These are phyloP conservation scores for Rauvolfia tetraphylla DNA, from an alignment of 257 asterid species.

Conservation along the genomic window DNA sequence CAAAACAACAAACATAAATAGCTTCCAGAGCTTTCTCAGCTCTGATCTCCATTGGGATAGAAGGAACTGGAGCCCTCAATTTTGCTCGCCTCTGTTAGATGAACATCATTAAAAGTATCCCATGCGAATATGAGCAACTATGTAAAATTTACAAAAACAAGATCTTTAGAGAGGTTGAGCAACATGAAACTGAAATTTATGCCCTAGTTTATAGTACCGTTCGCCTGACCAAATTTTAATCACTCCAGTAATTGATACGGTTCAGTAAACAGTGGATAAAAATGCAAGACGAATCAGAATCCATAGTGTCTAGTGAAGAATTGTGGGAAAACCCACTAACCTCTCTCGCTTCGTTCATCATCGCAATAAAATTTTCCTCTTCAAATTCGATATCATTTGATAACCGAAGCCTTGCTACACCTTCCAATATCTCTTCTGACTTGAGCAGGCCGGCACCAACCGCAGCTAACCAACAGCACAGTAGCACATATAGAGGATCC, in stretches of 20 bases:
- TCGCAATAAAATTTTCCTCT: slow-evolving; percentile 74
- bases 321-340: slow-evolving; percentile 28
- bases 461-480: slow-evolving; percentile 94
- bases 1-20: slow-evolving; percentile 66
- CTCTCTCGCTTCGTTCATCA: slow-evolving; percentile 89
- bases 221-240: neutral
- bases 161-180: neutral
- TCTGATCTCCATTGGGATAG: slow-evolving; percentile 71
- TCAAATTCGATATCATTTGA: slow-evolving; percentile 90
- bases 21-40: slow-evolving; percentile 97
- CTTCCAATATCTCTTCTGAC: slow-evolving; percentile 92
- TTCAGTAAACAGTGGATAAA: neutral
- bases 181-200: neutral
- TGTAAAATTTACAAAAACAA: neutral
- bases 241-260: neutral
- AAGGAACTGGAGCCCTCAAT: slow-evolving; percentile 42
- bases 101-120: neutral
- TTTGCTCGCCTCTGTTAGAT: slow-evolving; percentile 60
- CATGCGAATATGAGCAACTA: neutral
- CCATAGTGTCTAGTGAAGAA: neutral
- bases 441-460: slow-evolving; percentile 94
- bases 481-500: slow-evolving; percentile 76
- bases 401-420: slow-evolving; percentile 83
- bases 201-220: too few relatives aligned
- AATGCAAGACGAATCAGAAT: neutral